These are phyloP conservation scores for Paxillus ammoniavirescens DNA, from an alignment of 768 basidiomycete species.

Conservation along the genomic window DNA sequence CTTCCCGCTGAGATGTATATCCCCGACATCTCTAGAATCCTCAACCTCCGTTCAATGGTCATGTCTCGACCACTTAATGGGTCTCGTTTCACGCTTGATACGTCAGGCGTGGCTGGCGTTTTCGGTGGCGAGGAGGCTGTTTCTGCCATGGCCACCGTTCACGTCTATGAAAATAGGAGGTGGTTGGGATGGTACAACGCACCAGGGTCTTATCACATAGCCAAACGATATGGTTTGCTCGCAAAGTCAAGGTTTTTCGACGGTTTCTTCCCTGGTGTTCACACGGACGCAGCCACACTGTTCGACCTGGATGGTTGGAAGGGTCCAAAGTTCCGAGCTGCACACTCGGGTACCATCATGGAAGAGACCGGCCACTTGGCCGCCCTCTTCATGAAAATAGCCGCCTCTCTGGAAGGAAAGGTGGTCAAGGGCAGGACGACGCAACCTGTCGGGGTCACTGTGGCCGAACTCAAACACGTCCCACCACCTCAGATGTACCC, in stretches of 20 bases:
- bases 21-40: conserved; percentile 12
- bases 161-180: conserved; percentile 31
- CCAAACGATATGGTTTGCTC: conserved; percentile 32
- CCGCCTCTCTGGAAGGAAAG: conserved; percentile 9
- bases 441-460: conserved; percentile 23
- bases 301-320: conserved; percentile 30
- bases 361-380: conserved; percentile 32
- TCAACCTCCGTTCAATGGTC: conserved; percentile 15
- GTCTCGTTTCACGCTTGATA: conserved; percentile 27
- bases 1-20: conserved; percentile 22
- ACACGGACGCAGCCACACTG: conserved; percentile 30
- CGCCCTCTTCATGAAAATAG: conserved; percentile 27
- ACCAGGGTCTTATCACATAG: conserved; percentile 36
- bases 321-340: conserved; percentile 33
- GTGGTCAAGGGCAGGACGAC: conserved; percentile 26
- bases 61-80: conserved; percentile 9
- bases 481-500: conserved; percentile 19
- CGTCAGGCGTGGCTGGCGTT: conserved; percentile 36
- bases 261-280: conserved; percentile 34
- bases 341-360: conserved; percentile 32
- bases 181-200: conserved; percentile 41
- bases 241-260: conserved; percentile 34
- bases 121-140: conserved; percentile 39
- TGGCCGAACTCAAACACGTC: conserved; percentile 23
- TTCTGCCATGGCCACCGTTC: conserved; percentile 37